Evolutionary conservation across 192 early-diverging fungal genomes (phyloP), one percentile per base, ranked within the genome.

Genomic region (Allomyces macrogynus): DNA sequence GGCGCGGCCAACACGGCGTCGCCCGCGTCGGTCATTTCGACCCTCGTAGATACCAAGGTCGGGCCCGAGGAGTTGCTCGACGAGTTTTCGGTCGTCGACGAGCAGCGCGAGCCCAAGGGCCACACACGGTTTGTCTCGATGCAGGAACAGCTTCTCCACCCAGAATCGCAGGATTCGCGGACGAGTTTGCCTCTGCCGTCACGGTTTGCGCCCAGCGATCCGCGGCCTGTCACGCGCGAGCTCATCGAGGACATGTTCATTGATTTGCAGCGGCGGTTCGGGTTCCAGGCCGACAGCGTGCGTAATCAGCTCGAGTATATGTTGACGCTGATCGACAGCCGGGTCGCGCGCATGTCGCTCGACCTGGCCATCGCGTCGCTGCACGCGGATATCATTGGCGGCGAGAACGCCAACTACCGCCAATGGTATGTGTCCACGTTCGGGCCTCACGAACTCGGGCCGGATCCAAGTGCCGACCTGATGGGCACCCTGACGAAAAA

Each of bases 371-470:
- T 90, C 57, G 72, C 84, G 25, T 84, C 83, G 54, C 68, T 90
- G 16, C 86, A 90, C 68, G 84, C 85, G 14, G 88, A 90, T 67
- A 87, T 84, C 65, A 81, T 90, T 68, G 88, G 86, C 63, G 88
- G 88, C 49, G 84, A 85, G 67, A 74, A 86, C 63, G 82, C 86
- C 65, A 90, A 90, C 76, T 90, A 88, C 70, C 79, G 86, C 23
- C 85, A 83, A 64, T 90, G 88, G 88, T 90, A 84, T 73, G 88
- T 90, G 74, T 85, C 84, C 26, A 79, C 86, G 10, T 81, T 84
- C 67, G 71, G 86, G 24, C 82, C 86, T 65, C 70, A 80, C 64
- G 77, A 81, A 61, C 23, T 60, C 3, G 60, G 60, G 20, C 64
- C 63, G n/a, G 76, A 72, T 60, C 60, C 66, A 10, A 42, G 65